These are phyloP conservation scores for Myxozyma udenii DNA, from an alignment of 805 yeast genomes.

Conservation along the genomic window DNA sequence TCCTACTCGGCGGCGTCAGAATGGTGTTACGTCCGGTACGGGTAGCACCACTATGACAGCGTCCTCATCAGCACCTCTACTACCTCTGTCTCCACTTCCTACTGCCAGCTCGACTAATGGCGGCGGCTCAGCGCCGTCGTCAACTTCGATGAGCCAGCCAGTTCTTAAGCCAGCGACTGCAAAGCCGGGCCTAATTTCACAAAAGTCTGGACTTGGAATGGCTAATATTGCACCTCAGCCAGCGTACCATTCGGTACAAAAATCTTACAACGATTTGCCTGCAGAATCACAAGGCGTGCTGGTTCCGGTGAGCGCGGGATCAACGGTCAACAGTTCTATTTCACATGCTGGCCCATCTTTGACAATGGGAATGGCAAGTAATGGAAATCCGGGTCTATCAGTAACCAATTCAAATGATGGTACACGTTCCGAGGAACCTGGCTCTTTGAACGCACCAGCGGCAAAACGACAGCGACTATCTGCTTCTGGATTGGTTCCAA, in stretches of 20 bases:
- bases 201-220: background rate
- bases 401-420: too few relatives aligned
- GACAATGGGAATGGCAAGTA: too few relatives aligned
- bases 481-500: background rate
- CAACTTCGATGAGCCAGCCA: background rate
- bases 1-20: constrained; percentile 24
- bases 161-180: background rate
- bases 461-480: constrained; percentile 5
- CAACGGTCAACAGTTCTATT: too few relatives aligned
- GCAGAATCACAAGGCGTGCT: background rate
- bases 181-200: background rate
- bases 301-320: background rate
- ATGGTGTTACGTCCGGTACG: background rate
- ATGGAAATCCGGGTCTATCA: too few relatives aligned
- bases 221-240: background rate
- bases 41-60: background rate
- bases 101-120: background rate
- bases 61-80: background rate
- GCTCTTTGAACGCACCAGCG: background rate
- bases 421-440: too few relatives aligned
- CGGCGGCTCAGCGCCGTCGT: background rate
- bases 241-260: background rate
- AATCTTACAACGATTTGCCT: background rate
- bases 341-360: too few relatives aligned
- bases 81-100: constrained; percentile 2